These are phyloP conservation scores for Mangifera indica DNA, from an alignment of 345 rosid species.

Conservation along the genomic window DNA sequence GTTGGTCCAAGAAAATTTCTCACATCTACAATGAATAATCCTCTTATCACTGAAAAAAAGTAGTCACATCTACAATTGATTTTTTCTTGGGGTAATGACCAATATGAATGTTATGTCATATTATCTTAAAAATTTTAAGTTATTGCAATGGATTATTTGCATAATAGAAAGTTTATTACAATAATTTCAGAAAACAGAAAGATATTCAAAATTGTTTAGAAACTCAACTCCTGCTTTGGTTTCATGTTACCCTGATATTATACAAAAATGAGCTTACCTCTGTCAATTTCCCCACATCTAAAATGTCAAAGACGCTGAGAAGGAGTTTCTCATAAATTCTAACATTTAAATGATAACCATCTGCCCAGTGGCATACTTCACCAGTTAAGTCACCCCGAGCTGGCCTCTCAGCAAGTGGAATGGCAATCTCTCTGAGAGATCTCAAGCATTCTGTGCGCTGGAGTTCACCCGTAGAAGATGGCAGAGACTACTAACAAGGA, in stretches of 20 bases:
- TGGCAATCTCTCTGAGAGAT: conserved; percentile 81
- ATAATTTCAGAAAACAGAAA: background rate
- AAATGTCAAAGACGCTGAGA: conserved; percentile 81
- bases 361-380: conserved; percentile 99
- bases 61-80: background rate
- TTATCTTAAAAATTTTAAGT: background rate
- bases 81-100: background rate
- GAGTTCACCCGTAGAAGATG: conserved; percentile 80
- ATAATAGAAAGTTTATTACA: background rate
- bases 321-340: conserved; percentile 90
- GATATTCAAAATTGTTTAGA: background rate
- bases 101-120: background rate
- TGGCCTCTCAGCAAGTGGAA: conserved; percentile 95
- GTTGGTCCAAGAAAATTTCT: conserved; percentile 8
- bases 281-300: conserved; percentile 96
- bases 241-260: conserved; percentile 8
- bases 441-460: conserved; percentile 91
- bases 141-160: background rate
- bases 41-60: background rate
- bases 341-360: conserved; percentile 91
- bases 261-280: conserved; percentile 52
- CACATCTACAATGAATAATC: background rate
- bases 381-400: conserved; percentile 98
- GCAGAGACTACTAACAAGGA: conserved; percentile 55
- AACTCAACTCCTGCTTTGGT: conserved; percentile 3